Evolutionary conservation across 345 rosid species (phyloP), one percentile per base, ranked within the genome.

Genomic region (Theobroma cacao): DNA sequence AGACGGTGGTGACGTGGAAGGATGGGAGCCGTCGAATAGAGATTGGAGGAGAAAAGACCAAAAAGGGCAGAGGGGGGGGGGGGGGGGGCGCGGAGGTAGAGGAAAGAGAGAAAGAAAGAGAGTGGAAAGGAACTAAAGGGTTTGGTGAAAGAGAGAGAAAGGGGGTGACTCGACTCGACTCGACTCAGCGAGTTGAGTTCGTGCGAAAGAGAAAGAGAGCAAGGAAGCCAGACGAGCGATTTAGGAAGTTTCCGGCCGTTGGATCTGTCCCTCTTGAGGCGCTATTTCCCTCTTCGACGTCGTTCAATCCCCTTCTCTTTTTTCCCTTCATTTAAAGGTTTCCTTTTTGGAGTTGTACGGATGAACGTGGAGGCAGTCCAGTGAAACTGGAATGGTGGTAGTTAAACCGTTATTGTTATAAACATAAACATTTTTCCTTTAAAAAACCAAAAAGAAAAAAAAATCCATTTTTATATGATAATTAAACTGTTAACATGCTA

Each of bases 1-100:
- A 85, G 97, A 90, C 92, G 98, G 88, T 77, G 93, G 77, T 86
- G 95, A 90, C 93, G 96, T 93, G 94, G 95, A 82, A 38, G 47
- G 67, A 76, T 41, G 76, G 48, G 88, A 85, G 80, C 88, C 94
- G 92, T 92, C 87, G 81, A 94, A 84, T 89, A n/a, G 62, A 66
- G 60, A 53, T 75, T 68, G 40, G 69, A 72, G 62, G 41, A 58
- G 86, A 90, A 93, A 89, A 81, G 94, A 91, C 93, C 45, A 86
- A 93, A 91, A 89, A 84, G 97, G 93, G 81, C 83, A 82, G 59
- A 30, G 17, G 63, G 24, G 47, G 38, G 68, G n/a, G 62, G 12
- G 26, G 9, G 26, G 22, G 24, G 45, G 43, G 59, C 45, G 71
- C 66, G 62, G 82, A 79, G 78, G 56, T 59, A 71, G 80, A 58